phyloP scores from a whole-genome alignment of 768 basidiomycete species.

The Amanita pallidorosea region DNA sequence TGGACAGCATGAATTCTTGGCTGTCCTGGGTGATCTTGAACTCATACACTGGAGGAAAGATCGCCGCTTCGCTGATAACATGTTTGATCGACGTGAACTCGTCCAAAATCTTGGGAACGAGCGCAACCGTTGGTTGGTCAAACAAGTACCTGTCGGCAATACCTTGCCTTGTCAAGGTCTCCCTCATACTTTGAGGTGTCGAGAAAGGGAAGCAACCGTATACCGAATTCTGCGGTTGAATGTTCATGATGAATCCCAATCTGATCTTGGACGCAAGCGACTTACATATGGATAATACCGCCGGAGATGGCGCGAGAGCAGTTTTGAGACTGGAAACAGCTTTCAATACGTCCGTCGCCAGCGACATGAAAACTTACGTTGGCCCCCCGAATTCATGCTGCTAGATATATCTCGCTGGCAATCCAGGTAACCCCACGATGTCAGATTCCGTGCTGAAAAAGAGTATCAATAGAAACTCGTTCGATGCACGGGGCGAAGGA shows the following conservation, averaged over 20 bases:
- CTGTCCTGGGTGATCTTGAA: constrained; percentile 15
- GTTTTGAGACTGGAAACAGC: constrained; percentile 25
- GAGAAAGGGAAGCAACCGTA: constrained; percentile 63
- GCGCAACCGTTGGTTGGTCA: constrained; percentile 22
- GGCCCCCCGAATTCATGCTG: constrained; percentile 21
- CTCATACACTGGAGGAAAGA: constrained; percentile 27
- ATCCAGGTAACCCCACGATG: constrained; percentile 43
- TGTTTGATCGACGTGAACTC: constrained; percentile 22
- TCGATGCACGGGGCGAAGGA: neutral
- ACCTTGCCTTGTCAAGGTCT: constrained; percentile 27
- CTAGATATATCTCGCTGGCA: constrained; percentile 31
- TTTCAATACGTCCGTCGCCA: neutral
- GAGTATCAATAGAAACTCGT: neutral
- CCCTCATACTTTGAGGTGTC: constrained; percentile 34
- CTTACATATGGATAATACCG: constrained; percentile 27
- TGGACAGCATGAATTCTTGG: constrained; percentile 29
- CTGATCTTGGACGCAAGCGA: neutral
- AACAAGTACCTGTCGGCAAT: constrained; percentile 29
- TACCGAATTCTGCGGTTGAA: constrained; percentile 31
- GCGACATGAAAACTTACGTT: constrained; percentile 15
- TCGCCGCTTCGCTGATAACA: constrained; percentile 21
- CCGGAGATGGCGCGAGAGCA: constrained; percentile 34
- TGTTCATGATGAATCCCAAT: neutral
- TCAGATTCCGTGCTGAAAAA: constrained; percentile 27
- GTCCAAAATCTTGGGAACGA: constrained; percentile 20